Conservation (phyloP, 441 rosid species). For the Erodium texanum region DNA sequence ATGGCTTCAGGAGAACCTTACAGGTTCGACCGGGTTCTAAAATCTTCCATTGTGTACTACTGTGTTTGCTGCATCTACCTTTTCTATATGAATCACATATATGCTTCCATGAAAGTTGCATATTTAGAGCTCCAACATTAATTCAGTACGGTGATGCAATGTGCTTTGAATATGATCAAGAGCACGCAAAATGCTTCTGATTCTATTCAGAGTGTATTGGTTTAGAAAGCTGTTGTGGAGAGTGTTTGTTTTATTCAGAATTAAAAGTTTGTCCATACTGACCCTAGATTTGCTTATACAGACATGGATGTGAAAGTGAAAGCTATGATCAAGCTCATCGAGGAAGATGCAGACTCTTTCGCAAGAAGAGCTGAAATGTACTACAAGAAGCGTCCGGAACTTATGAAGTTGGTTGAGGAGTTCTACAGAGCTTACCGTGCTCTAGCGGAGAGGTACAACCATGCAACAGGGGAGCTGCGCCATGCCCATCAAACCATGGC, state of each 20-base stretch:
- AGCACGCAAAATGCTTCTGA: too few species aligned
- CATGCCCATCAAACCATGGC: conserved; percentile 61
- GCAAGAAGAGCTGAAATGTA: conserved; percentile 81
- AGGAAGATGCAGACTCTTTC: conserved; percentile 78
- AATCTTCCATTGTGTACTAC: not conserved
- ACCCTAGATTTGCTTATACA: conserved; percentile 21
- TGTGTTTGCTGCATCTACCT: not conserved
- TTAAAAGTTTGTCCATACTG: conserved; percentile 8
- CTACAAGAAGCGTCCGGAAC: conserved; percentile 73
- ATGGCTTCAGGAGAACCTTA: conserved; percentile 80
- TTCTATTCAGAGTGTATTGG: too few species aligned
- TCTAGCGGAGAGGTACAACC: conserved; percentile 69
- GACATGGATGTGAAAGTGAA: conserved; percentile 75
- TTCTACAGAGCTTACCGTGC: conserved; percentile 76
- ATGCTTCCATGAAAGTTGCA: too few species aligned
- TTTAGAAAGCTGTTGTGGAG: too few species aligned
- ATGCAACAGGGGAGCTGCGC: conserved; percentile 61
- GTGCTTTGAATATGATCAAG: too few species aligned
- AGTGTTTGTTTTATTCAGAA: too few species aligned
- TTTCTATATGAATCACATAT: too few species aligned
- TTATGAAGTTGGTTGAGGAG: conserved; percentile 69
- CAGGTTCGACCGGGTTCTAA: conserved; percentile 31
- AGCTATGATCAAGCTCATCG: conserved; percentile 70
- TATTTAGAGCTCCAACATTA: too few species aligned
- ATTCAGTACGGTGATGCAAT: too few species aligned